Conservation (phyloP, 2,329 filamentous ascomycete genomes). For the Trichoderma breve region DNA sequence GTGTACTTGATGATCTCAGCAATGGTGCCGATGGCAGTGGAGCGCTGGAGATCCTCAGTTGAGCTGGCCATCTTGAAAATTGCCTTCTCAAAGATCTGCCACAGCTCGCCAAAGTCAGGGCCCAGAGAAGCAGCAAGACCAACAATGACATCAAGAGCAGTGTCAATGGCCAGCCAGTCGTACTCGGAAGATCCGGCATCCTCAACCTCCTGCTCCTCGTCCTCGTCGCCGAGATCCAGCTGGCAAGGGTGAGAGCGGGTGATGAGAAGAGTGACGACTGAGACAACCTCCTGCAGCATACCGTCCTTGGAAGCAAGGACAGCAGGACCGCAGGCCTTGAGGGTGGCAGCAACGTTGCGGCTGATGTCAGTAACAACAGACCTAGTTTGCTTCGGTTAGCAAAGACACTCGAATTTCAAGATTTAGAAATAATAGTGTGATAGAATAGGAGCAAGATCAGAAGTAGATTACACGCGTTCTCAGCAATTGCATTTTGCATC, state of each 20-base stretch:
- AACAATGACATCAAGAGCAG: constrained; percentile 84
- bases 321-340: constrained; percentile 87
- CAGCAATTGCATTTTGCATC: constrained; percentile 86
- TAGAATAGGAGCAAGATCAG: constrained; percentile 34
- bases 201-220: constrained; percentile 66
- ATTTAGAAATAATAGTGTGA: constrained; percentile 20
- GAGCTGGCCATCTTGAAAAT: constrained; percentile 85
- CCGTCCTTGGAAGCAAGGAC: constrained; percentile 68
- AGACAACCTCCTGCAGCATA: constrained; percentile 72
- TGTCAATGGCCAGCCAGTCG: constrained; percentile 96
- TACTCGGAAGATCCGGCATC: constrained; percentile 85
- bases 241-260: constrained; percentile 92
- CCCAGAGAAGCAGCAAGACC: constrained; percentile 82
- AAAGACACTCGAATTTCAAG: constrained; percentile 2
- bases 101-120: constrained; percentile 76
- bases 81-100: constrained; percentile 94
- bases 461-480: constrained; percentile 63
- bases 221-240: constrained; percentile 79
- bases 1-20: constrained; percentile 88
- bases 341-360: constrained; percentile 83
- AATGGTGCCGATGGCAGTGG: constrained; percentile 85
- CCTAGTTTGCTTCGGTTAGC: constrained; percentile 54
- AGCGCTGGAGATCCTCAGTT: constrained; percentile 82
- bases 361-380: constrained; percentile 92
- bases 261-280: constrained; percentile 74